A percentile compares a stretch with the other conserved stretches of the same genome.
These are phyloP conservation scores for Hypseocharis bilobata DNA, from an alignment of 441 rosid genomes.

Conservation along the genomic window DNA sequence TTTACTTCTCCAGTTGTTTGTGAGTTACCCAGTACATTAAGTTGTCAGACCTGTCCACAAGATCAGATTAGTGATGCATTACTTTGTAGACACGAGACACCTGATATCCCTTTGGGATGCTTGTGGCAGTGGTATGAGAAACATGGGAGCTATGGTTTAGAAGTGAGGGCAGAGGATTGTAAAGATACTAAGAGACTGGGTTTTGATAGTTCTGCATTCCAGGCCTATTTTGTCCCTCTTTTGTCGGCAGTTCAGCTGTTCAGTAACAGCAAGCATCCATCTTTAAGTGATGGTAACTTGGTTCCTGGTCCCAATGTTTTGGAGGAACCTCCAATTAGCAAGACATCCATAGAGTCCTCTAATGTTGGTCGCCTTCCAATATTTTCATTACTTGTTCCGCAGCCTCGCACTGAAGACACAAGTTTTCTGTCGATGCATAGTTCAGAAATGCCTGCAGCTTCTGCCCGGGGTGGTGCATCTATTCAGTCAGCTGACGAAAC, in stretches of 20 bases:
- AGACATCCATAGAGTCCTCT: conserved; percentile 14
- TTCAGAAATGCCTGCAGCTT: conserved; percentile 18
- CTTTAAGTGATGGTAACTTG: neutral
- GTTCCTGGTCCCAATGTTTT: conserved; percentile 18
- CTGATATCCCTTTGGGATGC: conserved; percentile 31
- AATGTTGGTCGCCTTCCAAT: conserved; percentile 19
- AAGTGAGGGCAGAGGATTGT: conserved; percentile 40
- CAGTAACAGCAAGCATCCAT: conserved; percentile 19
- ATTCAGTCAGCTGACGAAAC: conserved; percentile 19
- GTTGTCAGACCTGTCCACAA: conserved; percentile 26
- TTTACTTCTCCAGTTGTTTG: conserved; percentile 39
- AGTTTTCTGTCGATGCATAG: conserved; percentile 3
- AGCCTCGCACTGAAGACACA: conserved; percentile 16
- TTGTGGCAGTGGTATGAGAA: conserved; percentile 53
- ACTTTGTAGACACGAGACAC: conserved; percentile 37
- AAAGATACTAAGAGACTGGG: conserved; percentile 32
- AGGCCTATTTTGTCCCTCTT: conserved; percentile 50
- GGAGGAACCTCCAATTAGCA: conserved; percentile 7
- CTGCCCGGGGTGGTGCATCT: conserved; percentile 12
- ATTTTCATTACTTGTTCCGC: conserved; percentile 30
- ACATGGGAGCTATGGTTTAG: conserved; percentile 48
- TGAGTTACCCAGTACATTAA: conserved; percentile 15
- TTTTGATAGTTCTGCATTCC: conserved; percentile 32
- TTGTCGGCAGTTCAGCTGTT: conserved; percentile 54
- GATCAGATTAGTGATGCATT: conserved; percentile 20